Evolutionary conservation across 116 monocot genomes (phyloP).

Genomic region (Posidonia oceanica): DNA sequence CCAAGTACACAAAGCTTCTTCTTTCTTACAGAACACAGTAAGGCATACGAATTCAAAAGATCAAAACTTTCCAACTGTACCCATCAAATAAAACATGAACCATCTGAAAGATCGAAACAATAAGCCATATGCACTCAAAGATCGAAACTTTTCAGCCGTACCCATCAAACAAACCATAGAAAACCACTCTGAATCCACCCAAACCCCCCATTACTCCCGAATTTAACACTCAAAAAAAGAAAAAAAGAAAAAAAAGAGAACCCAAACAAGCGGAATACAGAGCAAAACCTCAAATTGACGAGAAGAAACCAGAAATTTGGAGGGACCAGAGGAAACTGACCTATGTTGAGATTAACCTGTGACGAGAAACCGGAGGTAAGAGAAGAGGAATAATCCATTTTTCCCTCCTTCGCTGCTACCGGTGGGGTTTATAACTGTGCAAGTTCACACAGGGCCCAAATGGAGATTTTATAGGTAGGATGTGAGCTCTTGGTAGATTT

Average conservation of each 20-base stretch:
- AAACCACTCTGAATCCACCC: not conserved
- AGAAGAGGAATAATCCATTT: not conserved
- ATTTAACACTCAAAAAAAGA: not conserved
- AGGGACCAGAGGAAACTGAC: conserved; percentile 9
- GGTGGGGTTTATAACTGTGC: not conserved
- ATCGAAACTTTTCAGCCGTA: not conserved
- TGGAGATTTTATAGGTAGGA: too few species aligned
- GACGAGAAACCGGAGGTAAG: conserved; percentile 16
- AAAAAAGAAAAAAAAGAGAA: not conserved
- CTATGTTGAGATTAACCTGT: conserved; percentile 56
- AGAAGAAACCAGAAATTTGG: not conserved
- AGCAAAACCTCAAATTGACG: not conserved
- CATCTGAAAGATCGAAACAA: too few species aligned
- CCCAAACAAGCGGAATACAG: not conserved
- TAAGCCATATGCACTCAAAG: not conserved
- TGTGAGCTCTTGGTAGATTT: too few species aligned
- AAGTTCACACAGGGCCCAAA: not conserved
- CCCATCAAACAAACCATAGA: not conserved
- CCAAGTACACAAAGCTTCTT: too few species aligned
- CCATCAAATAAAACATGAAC: too few species aligned
- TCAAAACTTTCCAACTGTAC: too few species aligned
- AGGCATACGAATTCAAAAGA: too few species aligned
- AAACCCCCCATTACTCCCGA: not conserved
- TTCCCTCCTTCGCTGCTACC: not conserved
- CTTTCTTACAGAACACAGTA: too few species aligned